Percentiles rank a stretch among this genome's conserved stretches.
Conservation (phyloP, 192 early-diverging fungal genomes). For the Lobosporangium transversale region DNA sequence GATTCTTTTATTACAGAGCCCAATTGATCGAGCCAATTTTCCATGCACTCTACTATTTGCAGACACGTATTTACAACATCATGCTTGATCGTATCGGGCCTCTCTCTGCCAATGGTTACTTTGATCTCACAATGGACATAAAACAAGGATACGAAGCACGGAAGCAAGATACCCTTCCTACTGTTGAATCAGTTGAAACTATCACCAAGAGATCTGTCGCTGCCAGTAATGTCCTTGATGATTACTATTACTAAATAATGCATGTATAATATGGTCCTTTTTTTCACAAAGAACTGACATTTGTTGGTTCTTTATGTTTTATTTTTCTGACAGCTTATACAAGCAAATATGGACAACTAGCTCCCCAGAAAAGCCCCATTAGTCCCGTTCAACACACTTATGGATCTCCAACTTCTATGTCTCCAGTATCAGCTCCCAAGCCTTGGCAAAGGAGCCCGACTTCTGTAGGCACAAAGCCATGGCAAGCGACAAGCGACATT, state of each 20-base stretch:
- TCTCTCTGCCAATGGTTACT: slow-evolving; percentile 61
- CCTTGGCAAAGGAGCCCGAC: slow-evolving; percentile 37
- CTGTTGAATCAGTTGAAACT: slow-evolving; percentile 42
- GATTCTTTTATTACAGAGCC: slow-evolving; percentile 76
- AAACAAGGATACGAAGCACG: slow-evolving; percentile 53
- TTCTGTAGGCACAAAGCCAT: neutral
- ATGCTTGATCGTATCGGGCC: slow-evolving; percentile 70
- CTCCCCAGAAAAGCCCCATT: too few relatives aligned
- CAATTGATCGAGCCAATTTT: slow-evolving; percentile 91
- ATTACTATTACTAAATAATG: neutral
- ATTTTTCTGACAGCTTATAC: slow-evolving; percentile 14
- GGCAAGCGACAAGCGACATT: neutral
- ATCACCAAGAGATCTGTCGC: slow-evolving; percentile 46
- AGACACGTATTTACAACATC: slow-evolving; percentile 79
- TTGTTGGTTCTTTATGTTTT: too few relatives aligned
- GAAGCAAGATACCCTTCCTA: slow-evolving; percentile 35
- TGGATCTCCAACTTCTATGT: slow-evolving; percentile 2
- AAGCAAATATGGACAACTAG: slow-evolving; percentile 32
- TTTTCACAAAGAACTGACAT: too few relatives aligned
- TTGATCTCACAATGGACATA: slow-evolving; percentile 62
- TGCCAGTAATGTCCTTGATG: slow-evolving; percentile 17
- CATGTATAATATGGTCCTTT: neutral
- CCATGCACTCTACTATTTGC: slow-evolving; percentile 83
- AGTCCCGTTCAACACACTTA: too few relatives aligned
- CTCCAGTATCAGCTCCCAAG: slow-evolving; percentile 9